Conservation (phyloP, 257 asterid genomes). For the Pogostemon cablin region DNA sequence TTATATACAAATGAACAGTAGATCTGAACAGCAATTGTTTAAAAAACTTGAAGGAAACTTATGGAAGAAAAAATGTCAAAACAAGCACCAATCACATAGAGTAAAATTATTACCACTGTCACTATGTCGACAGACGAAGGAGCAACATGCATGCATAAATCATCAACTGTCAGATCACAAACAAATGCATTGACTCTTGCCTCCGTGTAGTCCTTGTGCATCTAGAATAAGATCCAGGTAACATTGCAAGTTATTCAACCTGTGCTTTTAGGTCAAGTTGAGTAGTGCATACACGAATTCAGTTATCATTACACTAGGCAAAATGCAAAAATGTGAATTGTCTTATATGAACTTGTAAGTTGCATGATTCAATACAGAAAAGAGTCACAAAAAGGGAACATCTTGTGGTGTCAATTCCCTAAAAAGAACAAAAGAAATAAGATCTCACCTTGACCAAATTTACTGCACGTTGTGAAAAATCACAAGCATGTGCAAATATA, state of each 20-base stretch:
- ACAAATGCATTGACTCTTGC: slow-evolving; percentile 78
- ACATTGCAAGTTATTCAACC: slow-evolving; percentile 22
- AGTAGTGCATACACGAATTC: not conserved
- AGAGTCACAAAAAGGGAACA: not conserved
- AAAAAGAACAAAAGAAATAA: slow-evolving; percentile 21
- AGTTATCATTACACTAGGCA: not conserved
- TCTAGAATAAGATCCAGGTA: slow-evolving; percentile 47
- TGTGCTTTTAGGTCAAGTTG: slow-evolving; percentile 6
- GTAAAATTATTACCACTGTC: slow-evolving; percentile 73
- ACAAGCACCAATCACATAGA: slow-evolving; percentile 24
- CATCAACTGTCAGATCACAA: slow-evolving; percentile 81
- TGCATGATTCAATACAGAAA: slow-evolving; percentile 22
- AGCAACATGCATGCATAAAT: slow-evolving; percentile 64
- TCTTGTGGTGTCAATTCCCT: not conserved
- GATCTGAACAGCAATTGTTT: not conserved
- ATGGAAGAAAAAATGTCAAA: not conserved
- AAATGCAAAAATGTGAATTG: slow-evolving; percentile 21
- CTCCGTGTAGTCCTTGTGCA: slow-evolving; percentile 79
- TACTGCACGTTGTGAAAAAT: slow-evolving; percentile 94
- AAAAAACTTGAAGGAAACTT: not conserved
- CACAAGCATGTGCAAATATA: slow-evolving; percentile 82
- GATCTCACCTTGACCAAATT: slow-evolving; percentile 78
- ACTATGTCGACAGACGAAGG: slow-evolving; percentile 90
- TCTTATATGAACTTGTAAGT: not conserved
- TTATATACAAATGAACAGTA: not conserved